phyloP scores from a whole-genome alignment of 208 protist genomes.

The Wallacemonas sp. region DNA sequence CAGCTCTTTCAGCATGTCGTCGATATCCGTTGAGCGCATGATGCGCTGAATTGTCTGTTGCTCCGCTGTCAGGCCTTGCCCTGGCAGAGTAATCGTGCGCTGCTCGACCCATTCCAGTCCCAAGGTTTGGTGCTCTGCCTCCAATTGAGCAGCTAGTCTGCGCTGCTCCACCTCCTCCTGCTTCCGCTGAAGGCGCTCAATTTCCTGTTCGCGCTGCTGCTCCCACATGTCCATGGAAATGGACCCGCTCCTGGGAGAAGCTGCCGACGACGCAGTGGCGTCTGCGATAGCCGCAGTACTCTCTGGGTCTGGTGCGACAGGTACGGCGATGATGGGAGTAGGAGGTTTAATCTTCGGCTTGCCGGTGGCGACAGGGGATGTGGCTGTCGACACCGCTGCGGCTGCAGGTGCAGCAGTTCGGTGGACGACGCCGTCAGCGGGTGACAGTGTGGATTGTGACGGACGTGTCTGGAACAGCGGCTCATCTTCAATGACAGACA shows the following conservation, averaged over 20 bases:
- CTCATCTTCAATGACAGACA: conserved; percentile 48
- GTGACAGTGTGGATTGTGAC: background rate
- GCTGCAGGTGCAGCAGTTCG: conserved; percentile 1
- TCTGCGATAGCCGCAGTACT: background rate
- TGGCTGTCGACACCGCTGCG: too few relatives aligned
- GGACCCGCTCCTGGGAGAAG: too few relatives aligned
- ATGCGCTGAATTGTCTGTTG: background rate
- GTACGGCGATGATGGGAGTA: conserved; percentile 28
- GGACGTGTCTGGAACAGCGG: conserved; percentile 46
- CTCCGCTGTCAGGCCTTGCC: background rate
- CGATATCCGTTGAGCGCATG: conserved; percentile 1
- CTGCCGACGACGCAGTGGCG: background rate
- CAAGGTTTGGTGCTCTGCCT: conserved; percentile 63
- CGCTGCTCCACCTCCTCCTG: conserved; percentile 64
- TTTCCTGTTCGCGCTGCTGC: conserved; percentile 78
- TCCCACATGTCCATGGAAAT: conserved; percentile 86
- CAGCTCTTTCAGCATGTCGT: conserved; percentile 2
- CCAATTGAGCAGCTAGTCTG: conserved; percentile 35
- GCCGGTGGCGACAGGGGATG: too few relatives aligned
- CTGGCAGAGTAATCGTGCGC: conserved; percentile 4
- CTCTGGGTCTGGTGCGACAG: conserved; percentile 14
- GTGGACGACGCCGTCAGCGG: background rate
- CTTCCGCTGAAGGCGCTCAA: conserved; percentile 60
- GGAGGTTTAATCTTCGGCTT: conserved; percentile 13
- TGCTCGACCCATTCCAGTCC: conserved; percentile 66